Conservation (phyloP, 139 green algal genomes). For the Zygnema circumcarinatum region DNA sequence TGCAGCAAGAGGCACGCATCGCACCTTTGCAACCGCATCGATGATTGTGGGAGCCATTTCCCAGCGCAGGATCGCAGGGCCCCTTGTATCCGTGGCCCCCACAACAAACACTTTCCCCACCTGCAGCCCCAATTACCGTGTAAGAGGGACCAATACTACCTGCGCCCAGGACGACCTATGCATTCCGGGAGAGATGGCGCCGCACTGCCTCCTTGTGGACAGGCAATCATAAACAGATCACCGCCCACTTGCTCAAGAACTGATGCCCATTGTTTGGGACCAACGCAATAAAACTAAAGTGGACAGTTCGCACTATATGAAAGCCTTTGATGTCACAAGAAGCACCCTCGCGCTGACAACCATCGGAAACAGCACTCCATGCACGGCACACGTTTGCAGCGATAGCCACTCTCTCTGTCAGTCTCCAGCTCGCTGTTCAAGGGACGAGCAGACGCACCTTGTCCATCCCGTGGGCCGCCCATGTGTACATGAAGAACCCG, state of each 20-base stretch:
- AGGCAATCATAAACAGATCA: too few relatives aligned
- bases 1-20: background rate
- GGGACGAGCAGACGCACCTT: background rate
- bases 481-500: constrained; percentile 64
- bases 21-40: constrained; percentile 42
- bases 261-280: too few relatives aligned
- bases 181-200: background rate
- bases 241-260: background rate
- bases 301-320: too few relatives aligned
- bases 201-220: too few relatives aligned
- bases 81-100: constrained; percentile 47
- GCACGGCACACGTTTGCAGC: too few relatives aligned
- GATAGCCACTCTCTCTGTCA: background rate
- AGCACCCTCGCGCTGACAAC: too few relatives aligned
- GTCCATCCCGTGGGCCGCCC: constrained; percentile 61
- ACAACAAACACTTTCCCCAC: constrained; percentile 55
- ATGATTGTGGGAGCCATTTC: constrained; percentile 35
- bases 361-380: too few relatives aligned
- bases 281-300: too few relatives aligned
- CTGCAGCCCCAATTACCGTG: constrained; percentile 12
- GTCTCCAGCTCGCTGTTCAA: background rate
- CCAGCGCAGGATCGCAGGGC: constrained; percentile 40
- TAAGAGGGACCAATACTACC: background rate
- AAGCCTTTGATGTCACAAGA: too few relatives aligned
- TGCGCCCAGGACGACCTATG: background rate